Evolutionary conservation across 2,329 filamentous ascomycete genomes (phyloP).

Genomic region (Colletotrichum costaricense): DNA sequence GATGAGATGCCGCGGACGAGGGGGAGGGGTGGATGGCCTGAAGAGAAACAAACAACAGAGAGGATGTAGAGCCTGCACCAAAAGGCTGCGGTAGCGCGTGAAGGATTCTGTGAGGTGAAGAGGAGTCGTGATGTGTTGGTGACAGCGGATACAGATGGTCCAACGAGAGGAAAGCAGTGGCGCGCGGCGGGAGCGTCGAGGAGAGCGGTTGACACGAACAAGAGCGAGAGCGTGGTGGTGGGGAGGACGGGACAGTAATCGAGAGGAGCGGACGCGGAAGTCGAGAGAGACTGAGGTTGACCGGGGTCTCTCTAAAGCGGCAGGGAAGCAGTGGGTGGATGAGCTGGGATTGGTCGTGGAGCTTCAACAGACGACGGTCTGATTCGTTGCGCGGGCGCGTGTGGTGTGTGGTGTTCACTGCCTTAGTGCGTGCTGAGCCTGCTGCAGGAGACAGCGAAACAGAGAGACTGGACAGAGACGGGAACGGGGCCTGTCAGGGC

Average conservation of each 20-base stretch:
- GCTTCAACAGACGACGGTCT: constrained; percentile 42
- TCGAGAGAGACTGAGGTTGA: constrained; percentile 9
- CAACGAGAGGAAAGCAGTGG: constrained; percentile 35
- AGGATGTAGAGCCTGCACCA: constrained; percentile 17
- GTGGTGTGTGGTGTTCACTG: constrained; percentile 42
- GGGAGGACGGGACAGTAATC: constrained; percentile 10
- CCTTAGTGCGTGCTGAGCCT: constrained; percentile 42
- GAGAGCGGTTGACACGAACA: constrained; percentile 30
- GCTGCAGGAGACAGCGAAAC: constrained; percentile 39
- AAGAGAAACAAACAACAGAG: not conserved
- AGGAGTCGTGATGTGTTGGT: constrained; percentile 33
- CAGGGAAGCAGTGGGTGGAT: constrained; percentile 32
- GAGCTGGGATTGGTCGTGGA: constrained; percentile 31
- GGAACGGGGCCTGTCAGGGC: constrained; percentile 25
- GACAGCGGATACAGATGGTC: constrained; percentile 25
- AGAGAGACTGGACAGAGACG: constrained; percentile 28
- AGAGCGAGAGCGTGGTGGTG: constrained; percentile 25
- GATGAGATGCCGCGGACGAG: constrained; percentile 19
- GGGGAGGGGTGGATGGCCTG: constrained; percentile 3
- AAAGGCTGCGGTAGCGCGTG: constrained; percentile 30
- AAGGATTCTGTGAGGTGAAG: constrained; percentile 33
- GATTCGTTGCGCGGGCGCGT: constrained; percentile 44
- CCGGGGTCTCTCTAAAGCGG: constrained; percentile 37
- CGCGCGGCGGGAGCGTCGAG: constrained; percentile 33
- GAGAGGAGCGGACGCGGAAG: constrained; percentile 16